Evolutionary conservation across 2,329 filamentous ascomycete species (phyloP).

Genomic region (Erysiphe pulchra): DNA sequence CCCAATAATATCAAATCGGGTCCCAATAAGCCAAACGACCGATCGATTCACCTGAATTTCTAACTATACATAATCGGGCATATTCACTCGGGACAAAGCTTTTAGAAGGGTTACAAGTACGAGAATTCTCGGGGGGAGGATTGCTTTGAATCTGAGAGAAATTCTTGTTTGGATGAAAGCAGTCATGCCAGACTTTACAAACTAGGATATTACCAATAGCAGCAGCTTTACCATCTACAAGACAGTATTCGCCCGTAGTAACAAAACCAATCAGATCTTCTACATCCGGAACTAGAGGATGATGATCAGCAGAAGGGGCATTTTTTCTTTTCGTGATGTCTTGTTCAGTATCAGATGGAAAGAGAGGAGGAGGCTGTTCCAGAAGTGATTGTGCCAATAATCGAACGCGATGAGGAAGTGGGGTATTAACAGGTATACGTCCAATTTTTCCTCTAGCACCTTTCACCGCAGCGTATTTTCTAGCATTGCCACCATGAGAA

Average conservation of each 20-base stretch:
- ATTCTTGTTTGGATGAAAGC: neutral
- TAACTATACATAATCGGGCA: constrained; percentile 45
- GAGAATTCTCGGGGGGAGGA: no score
- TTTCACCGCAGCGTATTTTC: no score
- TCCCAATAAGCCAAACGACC: constrained; percentile 67
- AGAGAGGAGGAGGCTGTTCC: constrained; percentile 17
- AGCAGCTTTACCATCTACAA: constrained; percentile 48
- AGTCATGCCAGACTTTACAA: constrained; percentile 24
- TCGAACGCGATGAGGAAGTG: constrained; percentile 13
- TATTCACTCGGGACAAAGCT: constrained; percentile 12
- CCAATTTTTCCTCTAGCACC: constrained; percentile 1
- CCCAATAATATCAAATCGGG: constrained; percentile 1
- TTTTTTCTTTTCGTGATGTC: constrained; percentile 4
- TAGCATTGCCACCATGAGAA: no score
- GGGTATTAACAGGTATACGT: constrained; percentile 11
- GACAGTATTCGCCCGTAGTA: constrained; percentile 61
- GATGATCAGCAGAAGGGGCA: constrained; percentile 14
- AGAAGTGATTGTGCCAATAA: constrained; percentile 24
- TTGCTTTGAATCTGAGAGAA: no score
- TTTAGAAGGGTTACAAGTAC: no score
- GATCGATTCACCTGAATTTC: constrained; percentile 53
- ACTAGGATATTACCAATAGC: constrained; percentile 49
- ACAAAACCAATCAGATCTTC: constrained; percentile 72
- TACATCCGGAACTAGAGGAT: constrained; percentile 45
- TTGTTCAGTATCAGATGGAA: constrained; percentile 10